These are phyloP conservation scores for Metarhizium robertsii DNA, from an alignment of 2,329 filamentous ascomycete genomes.

Conservation along the genomic window DNA sequence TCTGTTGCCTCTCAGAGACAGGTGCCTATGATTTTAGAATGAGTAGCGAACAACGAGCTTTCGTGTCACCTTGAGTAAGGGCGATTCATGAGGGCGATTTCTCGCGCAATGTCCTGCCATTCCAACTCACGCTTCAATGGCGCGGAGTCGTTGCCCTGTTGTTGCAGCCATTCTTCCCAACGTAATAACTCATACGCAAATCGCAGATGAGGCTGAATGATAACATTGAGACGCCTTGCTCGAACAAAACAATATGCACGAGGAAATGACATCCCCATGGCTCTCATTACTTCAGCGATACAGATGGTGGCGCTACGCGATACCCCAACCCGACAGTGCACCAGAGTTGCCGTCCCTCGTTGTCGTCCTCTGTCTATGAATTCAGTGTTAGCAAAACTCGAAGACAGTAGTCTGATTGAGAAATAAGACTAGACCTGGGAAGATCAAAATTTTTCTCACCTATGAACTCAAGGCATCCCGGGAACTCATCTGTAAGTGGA, in stretches of 20 bases:
- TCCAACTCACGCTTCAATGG: conserved; percentile 68
- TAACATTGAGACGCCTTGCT: conserved; percentile 86
- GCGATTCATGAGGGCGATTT: conserved; percentile 92
- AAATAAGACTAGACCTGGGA: background rate
- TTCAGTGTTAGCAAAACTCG: conserved; percentile 2
- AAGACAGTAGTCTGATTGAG: background rate
- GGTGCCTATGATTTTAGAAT: background rate
- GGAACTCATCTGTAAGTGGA: conserved; percentile 76
- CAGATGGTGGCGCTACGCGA: conserved; percentile 94
- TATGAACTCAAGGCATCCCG: conserved; percentile 81
- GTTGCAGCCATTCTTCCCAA: conserved; percentile 76
- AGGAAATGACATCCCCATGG: conserved; percentile 71
- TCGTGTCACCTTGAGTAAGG: conserved; percentile 61
- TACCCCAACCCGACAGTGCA: conserved; percentile 93
- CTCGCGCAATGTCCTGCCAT: conserved; percentile 79
- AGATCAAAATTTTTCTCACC: conserved; percentile 38
- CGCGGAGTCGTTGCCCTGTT: conserved; percentile 33
- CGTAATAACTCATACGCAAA: conserved; percentile 94
- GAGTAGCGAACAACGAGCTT: background rate
- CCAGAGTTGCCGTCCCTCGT: conserved; percentile 75
- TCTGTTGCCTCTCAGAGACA: background rate
- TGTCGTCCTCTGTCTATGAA: conserved; percentile 63
- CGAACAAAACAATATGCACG: conserved; percentile 94
- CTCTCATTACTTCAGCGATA: conserved; percentile 96
- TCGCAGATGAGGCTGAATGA: conserved; percentile 91